Percentiles rank a stretch among this genome's conserved stretches.
These are phyloP conservation scores for Skeletonema tropicum DNA, from an alignment of 108 stramenopile genomes.

Conservation along the genomic window DNA sequence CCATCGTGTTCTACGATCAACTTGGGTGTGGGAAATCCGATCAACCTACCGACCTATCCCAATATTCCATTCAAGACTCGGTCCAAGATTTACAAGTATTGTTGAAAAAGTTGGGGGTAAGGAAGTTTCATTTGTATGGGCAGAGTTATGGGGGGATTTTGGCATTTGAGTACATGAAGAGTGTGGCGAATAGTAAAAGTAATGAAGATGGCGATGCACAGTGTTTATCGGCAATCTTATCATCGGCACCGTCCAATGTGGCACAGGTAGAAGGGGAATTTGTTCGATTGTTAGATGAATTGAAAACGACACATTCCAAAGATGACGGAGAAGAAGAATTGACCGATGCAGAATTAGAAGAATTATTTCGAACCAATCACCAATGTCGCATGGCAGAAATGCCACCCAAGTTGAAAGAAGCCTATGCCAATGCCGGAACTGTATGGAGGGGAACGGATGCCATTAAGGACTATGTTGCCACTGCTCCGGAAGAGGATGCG, in stretches of 20 bases:
- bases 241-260: constrained; percentile 58
- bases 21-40: constrained; percentile 63
- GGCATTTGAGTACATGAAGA: constrained; percentile 69
- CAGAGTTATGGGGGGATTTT: constrained; percentile 70
- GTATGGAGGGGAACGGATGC: constrained; percentile 62
- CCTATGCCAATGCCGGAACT: constrained; percentile 62
- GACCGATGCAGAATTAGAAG: constrained; percentile 25
- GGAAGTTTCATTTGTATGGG: constrained; percentile 69
- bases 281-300: constrained; percentile 36
- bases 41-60: constrained; percentile 41
- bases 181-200: constrained; percentile 9
- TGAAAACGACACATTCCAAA: constrained; percentile 3
- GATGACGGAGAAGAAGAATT: constrained; percentile 21
- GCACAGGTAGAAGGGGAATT: constrained; percentile 41
- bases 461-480: constrained; percentile 56
- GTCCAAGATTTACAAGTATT: constrained; percentile 58
- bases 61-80: constrained; percentile 53
- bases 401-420: constrained; percentile 57
- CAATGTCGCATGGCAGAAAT: constrained; percentile 60
- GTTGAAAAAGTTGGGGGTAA: constrained; percentile 44
- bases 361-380: constrained; percentile 59
- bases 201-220: constrained; percentile 8
- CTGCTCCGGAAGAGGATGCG: constrained; percentile 24
- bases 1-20: constrained; percentile 74
- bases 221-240: constrained; percentile 61